Evolutionary conservation across 108 stramenopile genomes (phyloP), one percentile per base, ranked within the genome.

Genomic region (Schizochytrium sp.): DNA sequence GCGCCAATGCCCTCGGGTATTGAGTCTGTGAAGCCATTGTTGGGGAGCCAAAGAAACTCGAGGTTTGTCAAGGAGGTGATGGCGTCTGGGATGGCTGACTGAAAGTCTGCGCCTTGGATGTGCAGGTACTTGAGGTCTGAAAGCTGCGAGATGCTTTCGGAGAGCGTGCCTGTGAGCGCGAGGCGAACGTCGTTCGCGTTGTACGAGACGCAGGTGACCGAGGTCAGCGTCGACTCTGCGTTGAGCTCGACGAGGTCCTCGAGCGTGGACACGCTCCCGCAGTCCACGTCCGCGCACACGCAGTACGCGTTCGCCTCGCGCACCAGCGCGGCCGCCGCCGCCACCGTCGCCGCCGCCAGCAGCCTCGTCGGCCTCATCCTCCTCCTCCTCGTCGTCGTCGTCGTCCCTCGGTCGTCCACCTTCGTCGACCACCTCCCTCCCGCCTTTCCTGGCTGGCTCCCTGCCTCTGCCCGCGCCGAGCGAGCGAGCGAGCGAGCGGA

Each of bases 131-230:
- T 83, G 48, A 83, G 51, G 10, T 47, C 18, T 45, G 76, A 53
- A 45, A 83, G 76, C 51, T 83, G 23, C 76, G 76, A 47, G 51
- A 83, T 83, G 51, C 48, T 53, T 10, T 23, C n/a, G 19, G 76
- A 83, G 48, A 83, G 28, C 14, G 10, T 23, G 8, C 76, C 76
- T 23, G 45, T n/a, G 48, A 83, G 48, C 28, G 76, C 76, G 16
- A 83, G 5, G 19, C 76, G 76, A 1, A 83, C 48, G 48, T 83
- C 51, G 23, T 83, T 83, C 76, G 76, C 51, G 63, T 69, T 69
- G 63, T 69, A 69, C 51, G 76, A 83, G 14, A 53, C 28, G 76
- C 76, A 83, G n/a, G 76, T 83, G 19, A 83, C 76, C 76, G 6
- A 34, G 10, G 76, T 83, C 43, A 83, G 76, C 34, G 34, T 34